Evolutionary conservation across 352 stramenopile species (phyloP), one percentile per base, ranked within the genome.

Genomic region (Phytophthora citrophthora): DNA sequence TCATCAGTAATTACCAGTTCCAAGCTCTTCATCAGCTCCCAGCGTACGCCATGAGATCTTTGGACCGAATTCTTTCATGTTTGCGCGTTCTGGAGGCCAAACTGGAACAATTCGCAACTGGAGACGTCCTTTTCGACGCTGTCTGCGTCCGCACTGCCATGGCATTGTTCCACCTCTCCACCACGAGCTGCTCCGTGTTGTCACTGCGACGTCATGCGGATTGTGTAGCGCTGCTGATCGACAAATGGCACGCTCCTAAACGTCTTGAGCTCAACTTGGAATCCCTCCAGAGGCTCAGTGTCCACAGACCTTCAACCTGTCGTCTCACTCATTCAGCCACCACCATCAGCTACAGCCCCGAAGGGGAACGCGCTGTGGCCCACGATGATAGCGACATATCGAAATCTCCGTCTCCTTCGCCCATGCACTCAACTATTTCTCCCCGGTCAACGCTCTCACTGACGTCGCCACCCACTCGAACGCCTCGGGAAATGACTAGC

Each of bases 221-320:
- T 16, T 89, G 84, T 39, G 60, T 90, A 27, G 50, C 63, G 8
- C 32, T 78, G 39, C 56, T 93, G 1, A 50, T 79, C 16, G 58
- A 66, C 0, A 78, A 87, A 24, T 93, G 83, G 83, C 78, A 89
- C 10, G 70, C 79, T 1, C 76, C 79, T 0, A 88, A 86, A 31
- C 79, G 81, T 15, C 64, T 93, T 1, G 79, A 93, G 38, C 71
- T 93, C 36, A 93, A 90, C 61, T 64, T 90, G 31, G 83, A 91
- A 59, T 83, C 83, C 8, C 67, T 93, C 6, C 81, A 91, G 23
- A 86, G 83, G 32, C 44, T 72, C 34, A 62, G 61, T 39, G 39
- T 55, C 23, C 39, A 61, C 38, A 41, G 62, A 75, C 41, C 54
- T 39, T 60, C 59, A 8, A 47, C 20, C 24, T 46, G n/a, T 16